Base-by-base conservation (phyloP, 2,329 filamentous ascomycete species). In the Fusarium coicis region DNA sequence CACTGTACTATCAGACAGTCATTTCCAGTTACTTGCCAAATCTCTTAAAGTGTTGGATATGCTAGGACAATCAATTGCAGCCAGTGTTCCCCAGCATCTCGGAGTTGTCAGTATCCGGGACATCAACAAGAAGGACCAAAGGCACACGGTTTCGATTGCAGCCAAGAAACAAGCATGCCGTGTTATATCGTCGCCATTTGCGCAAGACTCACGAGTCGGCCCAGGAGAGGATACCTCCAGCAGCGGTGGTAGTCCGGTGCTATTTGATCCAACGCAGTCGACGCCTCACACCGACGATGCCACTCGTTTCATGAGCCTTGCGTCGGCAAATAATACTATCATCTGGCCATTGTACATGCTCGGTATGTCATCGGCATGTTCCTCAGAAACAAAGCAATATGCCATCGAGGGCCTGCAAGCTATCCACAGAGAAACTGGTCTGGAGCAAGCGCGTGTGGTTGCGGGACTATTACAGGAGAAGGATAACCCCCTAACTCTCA, bases 311-410 rank as follows among this genome's bases (percentile, higher is more conserved):
- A 84, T 87, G 83, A 83, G 85, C 9, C 79, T 88, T 11, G 85
- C 84, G 1, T 85, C 85, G 14, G 83, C 85, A 2, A 85, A 85
- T 30, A 85, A 86, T 69, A 84, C 84, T 21, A 81, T 87, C 14
- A 83, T 88, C 43, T 87, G 85, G 85, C 86, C 86, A 9, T 80
- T 88, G 7, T 88, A 86, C 62, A 82, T 84, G 16, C 81, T 85
- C 12, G 86, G 86, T 59, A 83, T 86, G 76, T 86, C 85, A 26
- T 84, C 85, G 2, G 83, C 82, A 7, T 87, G 85, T 66, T 81
- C 82, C 2, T 70, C 76, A 7, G 79, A 82, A 53, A 83, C 83
- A 72, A 83, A 83, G 53, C 77, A 80, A 7, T 88, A 87, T 50
- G 83, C 85, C 4, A 77, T 87, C 19, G 82, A 83, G 23, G 80